Conservation (phyloP, 2,329 filamentous ascomycete genomes). For the Sclerotinia glacialis region DNA sequence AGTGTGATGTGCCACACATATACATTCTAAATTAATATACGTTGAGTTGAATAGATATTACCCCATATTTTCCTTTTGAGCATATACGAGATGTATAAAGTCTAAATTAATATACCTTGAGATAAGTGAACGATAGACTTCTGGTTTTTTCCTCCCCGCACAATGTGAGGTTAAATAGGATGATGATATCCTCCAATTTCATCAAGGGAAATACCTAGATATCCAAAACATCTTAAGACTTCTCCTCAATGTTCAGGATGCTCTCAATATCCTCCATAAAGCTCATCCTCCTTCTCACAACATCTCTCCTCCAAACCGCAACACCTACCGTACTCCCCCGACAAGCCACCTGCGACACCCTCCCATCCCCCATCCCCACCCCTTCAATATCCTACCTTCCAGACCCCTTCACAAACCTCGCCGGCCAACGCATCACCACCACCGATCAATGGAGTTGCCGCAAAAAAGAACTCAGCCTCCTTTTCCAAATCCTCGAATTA, state of each 20-base stretch:
- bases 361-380: constrained; percentile 40
- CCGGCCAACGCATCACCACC: constrained; percentile 46
- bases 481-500: constrained; percentile 52
- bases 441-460: constrained; percentile 50
- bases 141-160: neutral
- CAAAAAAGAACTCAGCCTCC: constrained; percentile 47
- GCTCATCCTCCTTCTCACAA: neutral
- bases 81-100: too few species aligned
- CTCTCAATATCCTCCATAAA: neutral
- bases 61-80: too few species aligned
- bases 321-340: neutral
- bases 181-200: neutral
- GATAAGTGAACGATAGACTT: neutral
- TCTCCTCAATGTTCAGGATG: neutral
- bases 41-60: neutral
- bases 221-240: neutral
- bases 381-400: constrained; percentile 41
- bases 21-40: neutral
- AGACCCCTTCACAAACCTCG: constrained; percentile 39
- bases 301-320: neutral
- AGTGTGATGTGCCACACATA: neutral
- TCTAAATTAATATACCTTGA: too few species aligned
- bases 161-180: neutral
- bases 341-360: constrained; percentile 19
- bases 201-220: neutral